Conservation (phyloP, 352 stramenopile species). For the Phytophthora europaea region DNA sequence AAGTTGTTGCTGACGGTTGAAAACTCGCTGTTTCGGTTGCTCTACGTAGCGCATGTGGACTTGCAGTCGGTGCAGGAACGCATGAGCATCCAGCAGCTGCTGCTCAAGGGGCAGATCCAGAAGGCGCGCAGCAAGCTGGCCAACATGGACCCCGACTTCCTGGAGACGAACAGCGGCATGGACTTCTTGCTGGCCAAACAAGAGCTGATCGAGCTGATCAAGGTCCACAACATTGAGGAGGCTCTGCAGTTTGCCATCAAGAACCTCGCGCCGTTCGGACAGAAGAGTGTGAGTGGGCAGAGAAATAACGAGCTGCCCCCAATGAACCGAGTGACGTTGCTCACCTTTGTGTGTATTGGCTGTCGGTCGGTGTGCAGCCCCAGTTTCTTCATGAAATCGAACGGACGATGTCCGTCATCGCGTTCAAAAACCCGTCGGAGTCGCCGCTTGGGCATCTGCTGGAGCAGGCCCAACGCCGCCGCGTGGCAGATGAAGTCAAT, state of each 20-base stretch:
- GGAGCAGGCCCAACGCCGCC: slow-evolving; percentile 68
- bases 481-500: slow-evolving; percentile 81
- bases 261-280: slow-evolving; percentile 75
- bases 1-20: slow-evolving; percentile 18
- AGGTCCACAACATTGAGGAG: slow-evolving; percentile 64
- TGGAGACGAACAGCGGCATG: slow-evolving; percentile 69
- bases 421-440: slow-evolving; percentile 74
- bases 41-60: slow-evolving; percentile 65
- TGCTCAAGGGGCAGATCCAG: slow-evolving; percentile 72
- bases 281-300: slow-evolving; percentile 70
- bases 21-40: background rate
- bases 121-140: slow-evolving; percentile 65
- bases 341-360: background rate
- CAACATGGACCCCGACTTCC: slow-evolving; percentile 65
- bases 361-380: slow-evolving; percentile 38
- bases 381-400: slow-evolving; percentile 84
- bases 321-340: background rate
- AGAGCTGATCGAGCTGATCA: slow-evolving; percentile 86
- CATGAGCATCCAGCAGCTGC: slow-evolving; percentile 75
- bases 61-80: slow-evolving; percentile 79
- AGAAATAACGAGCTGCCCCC: background rate
- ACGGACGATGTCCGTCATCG: slow-evolving; percentile 79
- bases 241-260: slow-evolving; percentile 80
- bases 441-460: slow-evolving; percentile 69
- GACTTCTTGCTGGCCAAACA: slow-evolving; percentile 85